These are phyloP conservation scores for Zalerion maritima DNA, from an alignment of 495 filamentous ascomycete species.

Conservation along the genomic window DNA sequence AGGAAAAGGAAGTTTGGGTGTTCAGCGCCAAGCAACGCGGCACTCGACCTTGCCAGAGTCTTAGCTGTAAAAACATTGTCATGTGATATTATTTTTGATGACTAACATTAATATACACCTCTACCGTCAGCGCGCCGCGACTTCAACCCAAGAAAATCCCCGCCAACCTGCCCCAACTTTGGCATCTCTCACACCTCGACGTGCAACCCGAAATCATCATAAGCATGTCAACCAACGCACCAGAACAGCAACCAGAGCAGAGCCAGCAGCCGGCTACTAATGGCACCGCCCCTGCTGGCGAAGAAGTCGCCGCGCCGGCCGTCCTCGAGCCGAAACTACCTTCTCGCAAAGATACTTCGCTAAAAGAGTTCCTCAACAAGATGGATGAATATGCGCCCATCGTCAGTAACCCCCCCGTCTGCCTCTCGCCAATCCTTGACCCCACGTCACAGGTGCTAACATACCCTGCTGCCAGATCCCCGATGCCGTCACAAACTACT, in stretches of 20 bases:
- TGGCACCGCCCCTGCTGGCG: slow-evolving; percentile 7
- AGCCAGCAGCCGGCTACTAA: slow-evolving; percentile 3
- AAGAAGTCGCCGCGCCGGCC: slow-evolving; percentile 1
- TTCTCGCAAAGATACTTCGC: slow-evolving; percentile 74
- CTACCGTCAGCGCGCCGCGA: no score
- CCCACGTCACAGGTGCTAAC: slow-evolving; percentile 12
- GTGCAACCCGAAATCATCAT: slow-evolving; percentile 16
- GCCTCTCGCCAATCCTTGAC: background rate
- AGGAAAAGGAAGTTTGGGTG: no score
- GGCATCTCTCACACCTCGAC: no score
- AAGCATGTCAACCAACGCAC: slow-evolving; percentile 12
- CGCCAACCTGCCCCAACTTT: no score
- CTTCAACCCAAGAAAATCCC: no score
- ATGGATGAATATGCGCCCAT: slow-evolving; percentile 99
- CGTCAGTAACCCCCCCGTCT: slow-evolving; percentile 37
- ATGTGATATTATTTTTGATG: no score
- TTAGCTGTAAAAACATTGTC: no score
- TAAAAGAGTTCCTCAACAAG: slow-evolving; percentile 81
- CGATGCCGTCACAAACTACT: slow-evolving; percentile 94
- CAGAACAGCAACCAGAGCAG: slow-evolving; percentile 6
- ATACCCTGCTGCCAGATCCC: slow-evolving; percentile 52
- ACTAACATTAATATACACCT: no score
- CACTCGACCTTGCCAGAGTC: no score
- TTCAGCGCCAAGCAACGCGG: no score
- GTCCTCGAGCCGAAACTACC: slow-evolving; percentile 31